Evolutionary conservation across 257 asterid species (phyloP).

Genomic region (Solanum piurae): DNA sequence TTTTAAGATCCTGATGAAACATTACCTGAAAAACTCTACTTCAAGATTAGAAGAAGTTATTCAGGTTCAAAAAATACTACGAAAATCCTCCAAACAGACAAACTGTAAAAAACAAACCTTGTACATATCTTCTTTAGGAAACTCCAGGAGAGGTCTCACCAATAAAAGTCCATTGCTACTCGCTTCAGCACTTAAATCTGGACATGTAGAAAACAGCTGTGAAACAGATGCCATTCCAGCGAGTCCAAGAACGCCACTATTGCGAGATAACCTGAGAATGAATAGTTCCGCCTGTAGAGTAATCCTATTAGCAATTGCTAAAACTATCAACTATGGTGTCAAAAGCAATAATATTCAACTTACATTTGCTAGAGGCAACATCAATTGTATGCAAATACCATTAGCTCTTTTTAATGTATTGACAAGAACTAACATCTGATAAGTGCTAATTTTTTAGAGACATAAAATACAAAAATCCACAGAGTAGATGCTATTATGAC

Average conservation of each 20-base stretch:
- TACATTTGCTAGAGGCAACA: not conserved
- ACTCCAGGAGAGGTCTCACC: conserved; percentile 82
- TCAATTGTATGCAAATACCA: not conserved
- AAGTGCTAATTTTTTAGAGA: not conserved
- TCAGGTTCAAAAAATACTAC: not conserved
- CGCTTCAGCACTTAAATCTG: conserved; percentile 25
- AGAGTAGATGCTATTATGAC: not conserved
- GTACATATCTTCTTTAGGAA: conserved; percentile 80
- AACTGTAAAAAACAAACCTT: conserved; percentile 30
- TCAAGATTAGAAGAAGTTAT: not conserved
- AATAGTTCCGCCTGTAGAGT: conserved; percentile 73
- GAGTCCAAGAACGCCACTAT: conserved; percentile 94
- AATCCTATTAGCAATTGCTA: conserved; percentile 13
- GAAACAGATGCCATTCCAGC: conserved; percentile 78
- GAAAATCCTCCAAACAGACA: not conserved
- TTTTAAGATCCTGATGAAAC: not conserved
- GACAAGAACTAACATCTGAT: not conserved
- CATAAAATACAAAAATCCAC: not conserved
- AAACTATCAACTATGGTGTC: not conserved
- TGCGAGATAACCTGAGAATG: conserved; percentile 73
- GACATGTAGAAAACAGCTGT: conserved; percentile 36
- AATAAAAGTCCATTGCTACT: conserved; percentile 40
- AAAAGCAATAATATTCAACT: not conserved
- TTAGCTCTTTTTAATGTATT: not conserved
- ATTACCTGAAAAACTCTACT: not conserved